Evolutionary conservation across 2,329 filamentous ascomycete species (phyloP), one percentile per base, ranked within the genome.

Genomic region (Cytospora paraplurivora): DNA sequence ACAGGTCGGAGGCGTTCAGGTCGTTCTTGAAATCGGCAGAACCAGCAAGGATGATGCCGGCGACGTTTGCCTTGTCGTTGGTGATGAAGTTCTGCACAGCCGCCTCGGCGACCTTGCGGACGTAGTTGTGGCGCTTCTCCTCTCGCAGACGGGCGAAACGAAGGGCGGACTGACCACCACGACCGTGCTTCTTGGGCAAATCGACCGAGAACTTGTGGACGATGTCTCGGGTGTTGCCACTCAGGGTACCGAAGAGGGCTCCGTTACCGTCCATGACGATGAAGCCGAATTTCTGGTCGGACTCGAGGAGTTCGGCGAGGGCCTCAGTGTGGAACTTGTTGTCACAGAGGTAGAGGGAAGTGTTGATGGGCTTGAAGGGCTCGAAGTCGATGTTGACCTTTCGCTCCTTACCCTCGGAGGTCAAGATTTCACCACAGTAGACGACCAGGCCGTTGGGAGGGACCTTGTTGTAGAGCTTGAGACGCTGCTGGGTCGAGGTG

Each of bases 361-460:
- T 99, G 80, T 99, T 99, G 87, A 99, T 99, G 66, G 95, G 95
- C 85, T 99, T 99, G 86, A 99, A 99, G 37, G 95, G 95, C 81
- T 99, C 95, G 77, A 99, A 99, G 76, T 99, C 96, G 77, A 99
- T 99, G 80, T 99, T 99, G 83, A 99, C 96, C 85, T 97, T 99
- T 75, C 95, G 87, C 82, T 99, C 95, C 81, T 99, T 99, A 79
- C 95, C 95, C 83, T 99, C 95, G 35, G 89, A 89, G 62, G 95
- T 99, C 83, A 99, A 89, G 77, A 99, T 98, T 97, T 99, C 95
- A 88, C 95, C 95, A 78, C 95, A 99, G 86, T 99, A 99, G 71
- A 99, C 91, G 69, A 99, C 95, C 70, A 99, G 83, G 66, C 95
- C 95, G 79, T 99, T 99, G 56, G 95, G 92, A 37, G 96, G 95